Base-by-base conservation (phyloP, 2,329 filamentous ascomycete species). In the Orbilia quercus region DNA sequence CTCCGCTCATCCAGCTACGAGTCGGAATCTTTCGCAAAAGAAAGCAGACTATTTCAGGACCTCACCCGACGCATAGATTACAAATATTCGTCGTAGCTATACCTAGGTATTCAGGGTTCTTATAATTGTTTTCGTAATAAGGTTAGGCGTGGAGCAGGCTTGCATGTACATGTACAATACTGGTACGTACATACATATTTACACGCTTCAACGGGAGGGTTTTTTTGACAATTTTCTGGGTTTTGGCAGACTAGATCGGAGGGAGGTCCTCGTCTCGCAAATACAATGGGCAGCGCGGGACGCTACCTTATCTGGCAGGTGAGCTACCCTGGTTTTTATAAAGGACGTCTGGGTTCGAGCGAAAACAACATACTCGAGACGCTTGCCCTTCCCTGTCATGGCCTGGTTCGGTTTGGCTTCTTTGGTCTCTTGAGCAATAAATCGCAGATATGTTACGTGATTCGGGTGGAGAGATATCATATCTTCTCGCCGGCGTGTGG, bases 301-400 rank as follows among this genome's bases (percentile, higher is more conserved):
- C 60, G 60, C 69, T 73, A 73, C 69, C 55, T 28, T 54, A 66
- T 60, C 40, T 16, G 69, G 69, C 69, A 73, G 69, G 69, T 73
- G 60, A 22, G 34, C 48, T 40, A 73, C 69, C 69, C 69, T 51
- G 69, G 69, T 73, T 73, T 73, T 57, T 50, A 66, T 60, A 60
- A 64, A 48, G 59, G 60, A 66, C 69, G 48, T 73, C 60, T 73
- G 51, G 62, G 62, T 47, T 28, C 18, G 38, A 14, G 38, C 11
- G 12, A 45, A 45, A 20, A 36, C 50, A 54, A 51, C 60, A 72
- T 65, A 64, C 67, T 64, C 59, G 47, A 59, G 67, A 73, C 69
- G 69, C 69, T 66, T 66, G 31, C 45, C 57, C 40, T 62, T 53
- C 60, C 69, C 69, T 45, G 62, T 65, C 53, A 36, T 60, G 53